Base-by-base conservation (phyloP, 805 yeast species). In the Gaillardinia entomophila region DNA sequence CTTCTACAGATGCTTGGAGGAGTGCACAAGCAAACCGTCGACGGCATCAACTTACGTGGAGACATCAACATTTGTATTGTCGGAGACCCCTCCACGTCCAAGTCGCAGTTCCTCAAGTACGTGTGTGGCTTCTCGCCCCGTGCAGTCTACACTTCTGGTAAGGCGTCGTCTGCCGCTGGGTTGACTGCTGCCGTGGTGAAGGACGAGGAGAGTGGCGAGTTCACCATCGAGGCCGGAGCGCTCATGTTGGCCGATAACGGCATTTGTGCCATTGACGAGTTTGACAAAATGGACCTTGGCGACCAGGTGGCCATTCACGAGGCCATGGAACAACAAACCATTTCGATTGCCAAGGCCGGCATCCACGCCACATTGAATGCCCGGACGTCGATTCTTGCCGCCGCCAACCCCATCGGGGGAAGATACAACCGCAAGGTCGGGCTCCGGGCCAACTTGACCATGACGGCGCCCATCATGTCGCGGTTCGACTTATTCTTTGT, bases 321-420 rank as follows among this genome's bases (percentile, higher is more conserved):
- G 66, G 98, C 97, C 16, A 92, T 92, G 98, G 98, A 92, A 71
- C 98, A 92, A 63, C 98, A 92, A 60, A 92, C 98, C 0, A 92
- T 92, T 45, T 89, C 97, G 12, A 92, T 92, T 51, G 97, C 98
- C 8, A 92, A 92, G 57, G 98, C 98, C 1, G 98, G 98, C 52
- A 92, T 92, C 42, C 97, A 92, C 53, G 97, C 98, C 2, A 92
- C 98, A 1, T 67, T 92, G 49, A 92, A 92, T 57, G 98, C 98
- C 1, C 75, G 98, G 51, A 87, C 98, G 0, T 87, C 97, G 0
- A 92, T 92, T 47, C 63, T 92, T 31, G 98, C 98, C 0, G 97
- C 98, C n/a, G 98, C 98, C 1, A 92, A 92, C 57, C 98, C 98
- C 15, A 77, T 92, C 36, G 94, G 88, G n/a, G 98, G 98, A 32